Percentiles rank a stretch among this genome's conserved stretches.
phyloP scores from a whole-genome alignment of 257 asterid genomes.

The Primulina eburnea region DNA sequence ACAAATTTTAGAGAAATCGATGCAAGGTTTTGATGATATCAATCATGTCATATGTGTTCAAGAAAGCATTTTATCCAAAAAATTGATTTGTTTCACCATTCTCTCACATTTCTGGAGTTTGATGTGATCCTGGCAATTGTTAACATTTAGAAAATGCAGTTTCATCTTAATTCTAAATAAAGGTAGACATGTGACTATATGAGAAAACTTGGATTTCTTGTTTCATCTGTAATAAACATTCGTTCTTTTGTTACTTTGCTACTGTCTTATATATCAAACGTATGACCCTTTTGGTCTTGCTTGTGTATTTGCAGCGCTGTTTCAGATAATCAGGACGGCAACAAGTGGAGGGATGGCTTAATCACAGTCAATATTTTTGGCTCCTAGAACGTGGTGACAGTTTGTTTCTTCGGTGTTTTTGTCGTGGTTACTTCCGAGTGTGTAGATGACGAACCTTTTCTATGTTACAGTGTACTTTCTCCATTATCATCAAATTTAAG shows the following conservation, averaged over 20 bases:
- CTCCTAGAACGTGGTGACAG: slow-evolving; percentile 3
- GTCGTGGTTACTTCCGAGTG: slow-evolving; percentile 12
- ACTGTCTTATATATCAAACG: not conserved
- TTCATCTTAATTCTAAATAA: not conserved
- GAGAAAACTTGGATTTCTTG: not conserved
- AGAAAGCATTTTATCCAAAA: no score
- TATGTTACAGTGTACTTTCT: no score
- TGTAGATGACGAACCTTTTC: not conserved
- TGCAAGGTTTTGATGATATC: no score
- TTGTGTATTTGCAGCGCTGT: slow-evolving; percentile 51
- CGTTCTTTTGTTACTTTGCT: not conserved
- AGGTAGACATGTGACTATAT: no score
- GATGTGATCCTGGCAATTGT: no score
- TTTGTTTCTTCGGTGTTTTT: slow-evolving; percentile 21
- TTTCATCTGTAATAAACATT: not conserved
- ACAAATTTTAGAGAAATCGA: no score
- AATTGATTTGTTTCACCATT: no score
- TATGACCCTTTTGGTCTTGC: not conserved
- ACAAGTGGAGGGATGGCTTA: slow-evolving; percentile 84
- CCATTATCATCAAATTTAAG: no score
- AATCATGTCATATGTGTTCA: no score
- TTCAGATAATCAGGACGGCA: slow-evolving; percentile 94
- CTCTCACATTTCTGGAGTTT: no score
- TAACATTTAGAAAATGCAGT: not conserved
- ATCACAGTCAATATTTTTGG: slow-evolving; percentile 12